Base-by-base conservation (phyloP, 1,284 basidiomycete genomes). In the Golubevia sp. region DNA sequence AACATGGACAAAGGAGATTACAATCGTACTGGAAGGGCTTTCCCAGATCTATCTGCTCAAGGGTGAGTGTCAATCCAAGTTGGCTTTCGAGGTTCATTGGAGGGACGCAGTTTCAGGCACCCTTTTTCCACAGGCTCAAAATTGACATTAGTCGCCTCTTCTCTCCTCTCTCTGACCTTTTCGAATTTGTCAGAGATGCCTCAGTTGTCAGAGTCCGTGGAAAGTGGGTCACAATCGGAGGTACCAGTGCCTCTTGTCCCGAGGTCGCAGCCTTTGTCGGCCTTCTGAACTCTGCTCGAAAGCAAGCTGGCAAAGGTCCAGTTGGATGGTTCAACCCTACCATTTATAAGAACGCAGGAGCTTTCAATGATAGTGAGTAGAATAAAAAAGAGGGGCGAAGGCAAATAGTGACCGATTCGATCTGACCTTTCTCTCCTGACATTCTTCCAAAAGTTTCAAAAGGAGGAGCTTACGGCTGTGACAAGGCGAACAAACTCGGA, bases 41-140 rank as follows among this genome's bases (percentile, higher is more conserved):
- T 34, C 50, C 66, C 66, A 15, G 66, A 68, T 52, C 15, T 66
- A 21, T 48, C 55, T 13, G 64, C 64, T 25, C 58, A 62, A 34
- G 66, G 38, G n/a, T n/a, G n/a, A n/a, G n/a, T n/a, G n/a, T n/a
- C n/a, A n/a, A n/a, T n/a, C n/a, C n/a, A n/a, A n/a, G n/a, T n/a
- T n/a, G n/a, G n/a, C n/a, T n/a, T n/a, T n/a, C n/a, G n/a, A n/a
- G n/a, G n/a, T n/a, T n/a, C n/a, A n/a, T n/a, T n/a, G n/a, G n/a
- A n/a, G n/a, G n/a, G n/a, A n/a, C n/a, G n/a, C n/a, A n/a, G n/a
- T n/a, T n/a, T n/a, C n/a, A n/a, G n/a, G n/a, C n/a, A n/a, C n/a
- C n/a, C n/a, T n/a, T n/a, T n/a, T n/a, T n/a, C n/a, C n/a, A n/a
- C n/a, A n/a, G n/a, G n/a, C n/a, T n/a, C n/a, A n/a, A n/a, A n/a